Evolutionary conservation across 2,329 filamentous ascomycete genomes (phyloP).

Genomic region (Fusarium decemcellulare): DNA sequence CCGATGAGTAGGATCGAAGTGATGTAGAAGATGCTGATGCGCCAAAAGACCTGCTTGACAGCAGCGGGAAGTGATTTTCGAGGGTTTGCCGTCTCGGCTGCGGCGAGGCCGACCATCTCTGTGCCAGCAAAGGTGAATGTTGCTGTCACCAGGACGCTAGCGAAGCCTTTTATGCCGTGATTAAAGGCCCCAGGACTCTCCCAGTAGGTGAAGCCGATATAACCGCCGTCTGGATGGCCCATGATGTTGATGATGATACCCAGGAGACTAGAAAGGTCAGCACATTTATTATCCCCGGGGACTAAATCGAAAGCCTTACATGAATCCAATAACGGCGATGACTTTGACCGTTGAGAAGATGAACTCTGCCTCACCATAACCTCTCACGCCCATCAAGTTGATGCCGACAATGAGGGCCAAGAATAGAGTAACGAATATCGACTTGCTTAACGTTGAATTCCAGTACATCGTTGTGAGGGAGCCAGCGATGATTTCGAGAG

Average conservation of each 20-base stretch:
- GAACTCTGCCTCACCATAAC: constrained; percentile 91
- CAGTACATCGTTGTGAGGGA: constrained; percentile 88
- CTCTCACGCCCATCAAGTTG: constrained; percentile 89
- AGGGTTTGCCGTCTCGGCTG: constrained; percentile 82
- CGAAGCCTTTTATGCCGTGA: constrained; percentile 86
- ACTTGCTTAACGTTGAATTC: constrained; percentile 73
- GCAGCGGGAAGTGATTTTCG: constrained; percentile 86
- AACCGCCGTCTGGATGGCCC: constrained; percentile 78
- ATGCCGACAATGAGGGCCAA: constrained; percentile 81
- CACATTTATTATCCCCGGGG: constrained; percentile 13
- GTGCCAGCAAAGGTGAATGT: constrained; percentile 83
- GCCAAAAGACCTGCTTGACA: constrained; percentile 95
- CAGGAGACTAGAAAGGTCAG: constrained; percentile 71
- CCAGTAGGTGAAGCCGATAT: constrained; percentile 87
- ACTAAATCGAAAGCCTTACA: constrained; percentile 65
- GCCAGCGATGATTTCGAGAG: constrained; percentile 88
- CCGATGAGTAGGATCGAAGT: constrained; percentile 86
- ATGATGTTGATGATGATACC: constrained; percentile 89
- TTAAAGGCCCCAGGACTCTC: constrained; percentile 82
- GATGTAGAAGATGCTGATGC: constrained; percentile 90
- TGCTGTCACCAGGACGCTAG: constrained; percentile 81
- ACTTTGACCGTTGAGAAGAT: constrained; percentile 90
- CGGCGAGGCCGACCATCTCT: constrained; percentile 81
- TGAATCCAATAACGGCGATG: constrained; percentile 87
- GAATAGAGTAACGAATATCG: constrained; percentile 88